phyloP scores from a whole-genome alignment of 352 stramenopile species.

The Globisporangium cylindrosporum region DNA sequence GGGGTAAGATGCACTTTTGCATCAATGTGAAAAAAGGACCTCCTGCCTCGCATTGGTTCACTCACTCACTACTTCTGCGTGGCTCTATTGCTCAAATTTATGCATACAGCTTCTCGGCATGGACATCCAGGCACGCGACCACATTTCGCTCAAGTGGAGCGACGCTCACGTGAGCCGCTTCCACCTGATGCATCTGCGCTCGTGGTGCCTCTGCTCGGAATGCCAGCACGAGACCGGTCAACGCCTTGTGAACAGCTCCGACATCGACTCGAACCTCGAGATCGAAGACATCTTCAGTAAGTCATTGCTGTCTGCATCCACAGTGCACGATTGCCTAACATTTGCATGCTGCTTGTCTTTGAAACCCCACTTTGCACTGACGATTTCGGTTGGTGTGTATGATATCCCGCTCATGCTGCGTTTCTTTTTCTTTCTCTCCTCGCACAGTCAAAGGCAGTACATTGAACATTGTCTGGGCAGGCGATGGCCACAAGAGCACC shows the following conservation, averaged over 20 bases:
- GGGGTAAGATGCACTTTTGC: constrained; percentile 5
- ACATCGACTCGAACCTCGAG: constrained; percentile 51
- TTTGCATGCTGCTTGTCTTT: background rate
- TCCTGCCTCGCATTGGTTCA: background rate
- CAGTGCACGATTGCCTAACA: background rate
- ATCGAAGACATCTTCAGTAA: constrained; percentile 77
- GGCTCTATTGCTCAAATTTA: background rate
- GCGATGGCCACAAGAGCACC: constrained; percentile 60
- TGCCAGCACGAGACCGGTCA: constrained; percentile 79
- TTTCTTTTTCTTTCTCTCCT: background rate
- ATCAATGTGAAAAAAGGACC: background rate
- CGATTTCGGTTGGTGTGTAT: background rate
- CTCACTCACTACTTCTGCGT: background rate
- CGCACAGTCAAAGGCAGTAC: constrained; percentile 62
- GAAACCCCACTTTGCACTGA: background rate
- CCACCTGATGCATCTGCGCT: constrained; percentile 70
- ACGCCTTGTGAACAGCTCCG: constrained; percentile 71
- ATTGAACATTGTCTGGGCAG: constrained; percentile 65
- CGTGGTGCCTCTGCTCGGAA: constrained; percentile 68
- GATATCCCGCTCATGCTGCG: background rate
- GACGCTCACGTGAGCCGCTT: constrained; percentile 68
- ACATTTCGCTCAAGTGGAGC: constrained; percentile 76
- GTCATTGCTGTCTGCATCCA: constrained; percentile 4
- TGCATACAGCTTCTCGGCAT: constrained; percentile 50
- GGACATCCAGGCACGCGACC: constrained; percentile 69